Conservation (phyloP, 116 monocot genomes). For the Cymodocea nodosa region DNA sequence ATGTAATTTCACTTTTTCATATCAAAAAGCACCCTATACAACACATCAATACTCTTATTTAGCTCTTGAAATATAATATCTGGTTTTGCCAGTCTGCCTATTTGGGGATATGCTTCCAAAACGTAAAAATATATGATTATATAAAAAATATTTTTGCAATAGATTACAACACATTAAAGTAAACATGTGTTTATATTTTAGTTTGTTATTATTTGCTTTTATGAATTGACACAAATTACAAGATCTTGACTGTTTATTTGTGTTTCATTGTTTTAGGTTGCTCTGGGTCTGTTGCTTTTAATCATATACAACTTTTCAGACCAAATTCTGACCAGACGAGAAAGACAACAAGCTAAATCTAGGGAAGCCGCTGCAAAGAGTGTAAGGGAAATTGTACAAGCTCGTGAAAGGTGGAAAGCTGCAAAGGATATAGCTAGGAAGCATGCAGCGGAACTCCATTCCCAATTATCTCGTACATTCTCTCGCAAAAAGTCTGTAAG, state of each 20-base stretch:
- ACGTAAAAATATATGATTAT: too few relatives aligned
- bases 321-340: constrained; percentile 67
- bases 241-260: background rate
- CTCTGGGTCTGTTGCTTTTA: constrained; percentile 49
- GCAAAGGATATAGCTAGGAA: constrained; percentile 93
- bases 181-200: background rate
- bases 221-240: too few relatives aligned
- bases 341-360: constrained; percentile 79
- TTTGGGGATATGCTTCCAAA: too few relatives aligned
- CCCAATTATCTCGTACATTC: constrained; percentile 70
- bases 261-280: constrained; percentile 30
- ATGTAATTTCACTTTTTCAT: too few relatives aligned
- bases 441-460: constrained; percentile 50
- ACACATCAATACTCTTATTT: too few relatives aligned
- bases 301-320: constrained; percentile 94
- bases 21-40: too few relatives aligned
- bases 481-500: constrained; percentile 50
- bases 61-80: too few relatives aligned
- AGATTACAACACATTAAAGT: background rate
- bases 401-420: constrained; percentile 83
- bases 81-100: too few relatives aligned
- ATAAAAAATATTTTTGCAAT: background rate
- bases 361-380: constrained; percentile 86
- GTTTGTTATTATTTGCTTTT: background rate
- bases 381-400: constrained; percentile 79